Evolutionary conservation across 352 stramenopile species (phyloP).

Genomic region (Hyaloperonospora arabidopsidis): DNA sequence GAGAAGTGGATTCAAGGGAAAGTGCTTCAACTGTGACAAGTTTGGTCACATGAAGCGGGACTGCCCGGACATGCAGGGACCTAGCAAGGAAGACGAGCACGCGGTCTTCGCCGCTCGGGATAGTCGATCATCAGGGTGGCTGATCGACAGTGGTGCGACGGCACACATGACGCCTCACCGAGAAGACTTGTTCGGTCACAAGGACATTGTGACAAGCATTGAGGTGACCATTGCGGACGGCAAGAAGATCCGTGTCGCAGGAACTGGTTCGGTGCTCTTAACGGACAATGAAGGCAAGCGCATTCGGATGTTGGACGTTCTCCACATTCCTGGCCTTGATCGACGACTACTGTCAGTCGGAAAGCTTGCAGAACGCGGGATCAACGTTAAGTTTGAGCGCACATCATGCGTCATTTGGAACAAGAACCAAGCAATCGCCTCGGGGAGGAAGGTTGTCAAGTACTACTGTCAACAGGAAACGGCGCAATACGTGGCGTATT

Average conservation of each 20-base stretch:
- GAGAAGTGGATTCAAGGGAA: not conserved
- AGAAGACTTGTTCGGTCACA: not conserved
- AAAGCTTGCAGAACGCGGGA: constrained; percentile 7
- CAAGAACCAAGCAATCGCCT: constrained; percentile 3
- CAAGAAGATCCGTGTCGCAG: not conserved
- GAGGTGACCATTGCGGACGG: not conserved
- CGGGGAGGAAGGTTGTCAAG: constrained; percentile 14
- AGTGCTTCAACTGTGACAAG: not conserved
- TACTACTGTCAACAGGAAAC: constrained; percentile 8
- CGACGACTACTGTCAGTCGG: constrained; percentile 16
- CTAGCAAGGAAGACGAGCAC: not conserved
- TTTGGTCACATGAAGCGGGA: not conserved
- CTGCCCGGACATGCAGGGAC: not conserved
- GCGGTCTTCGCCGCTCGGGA: constrained; percentile 1
- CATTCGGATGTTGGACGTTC: not conserved
- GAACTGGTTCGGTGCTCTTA: not conserved
- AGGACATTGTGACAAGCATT: not conserved
- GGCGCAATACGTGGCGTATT: constrained; percentile 6
- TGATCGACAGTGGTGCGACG: not conserved
- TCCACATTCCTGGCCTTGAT: constrained; percentile 12
- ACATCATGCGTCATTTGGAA: not conserved
- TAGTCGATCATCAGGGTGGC: not conserved
- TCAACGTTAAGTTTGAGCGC: constrained; percentile 11
- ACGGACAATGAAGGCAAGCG: not conserved
- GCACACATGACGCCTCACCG: not conserved